Percentiles rank a stretch among this genome's conserved stretches.
Evolutionary conservation across 352 stramenopile species (phyloP).

Genomic region (Sclerospora graminicola): DNA sequence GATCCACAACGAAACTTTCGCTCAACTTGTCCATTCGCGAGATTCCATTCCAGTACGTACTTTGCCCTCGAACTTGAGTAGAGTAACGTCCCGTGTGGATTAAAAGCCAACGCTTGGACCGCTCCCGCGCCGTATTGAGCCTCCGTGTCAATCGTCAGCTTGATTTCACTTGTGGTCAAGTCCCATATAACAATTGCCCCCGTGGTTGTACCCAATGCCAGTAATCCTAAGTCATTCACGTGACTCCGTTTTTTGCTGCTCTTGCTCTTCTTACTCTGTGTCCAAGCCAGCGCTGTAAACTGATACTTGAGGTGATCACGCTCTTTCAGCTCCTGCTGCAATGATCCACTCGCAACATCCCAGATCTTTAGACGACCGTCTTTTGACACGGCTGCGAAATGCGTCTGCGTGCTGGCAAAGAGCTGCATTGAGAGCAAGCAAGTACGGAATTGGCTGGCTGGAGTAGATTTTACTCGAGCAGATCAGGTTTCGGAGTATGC

Average conservation of each 20-base stretch:
- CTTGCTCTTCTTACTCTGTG: slow-evolving; percentile 20
- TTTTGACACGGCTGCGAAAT: slow-evolving; percentile 70
- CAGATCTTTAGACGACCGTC: slow-evolving; percentile 79
- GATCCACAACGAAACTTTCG: slow-evolving; percentile 56
- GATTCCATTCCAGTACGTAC: slow-evolving; percentile 70
- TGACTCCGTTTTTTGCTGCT: slow-evolving; percentile 37
- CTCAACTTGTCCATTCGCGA: slow-evolving; percentile 36
- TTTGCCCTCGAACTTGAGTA: slow-evolving; percentile 67
- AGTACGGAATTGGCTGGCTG: slow-evolving; percentile 16
- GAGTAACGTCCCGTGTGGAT: slow-evolving; percentile 49
- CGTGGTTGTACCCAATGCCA: slow-evolving; percentile 65
- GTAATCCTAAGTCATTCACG: slow-evolving; percentile 33
- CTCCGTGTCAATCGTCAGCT: slow-evolving; percentile 41
- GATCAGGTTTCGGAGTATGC: slow-evolving; percentile 20
- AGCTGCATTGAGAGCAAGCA: slow-evolving; percentile 43
- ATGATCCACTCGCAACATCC: slow-evolving; percentile 48
- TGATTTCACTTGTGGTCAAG: slow-evolving; percentile 52
- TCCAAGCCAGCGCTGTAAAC: slow-evolving; percentile 70
- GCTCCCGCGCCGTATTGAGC: too few species aligned
- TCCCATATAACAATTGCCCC: slow-evolving; percentile 66
- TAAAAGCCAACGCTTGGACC: slow-evolving; percentile 62
- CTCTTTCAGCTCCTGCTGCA: slow-evolving; percentile 75
- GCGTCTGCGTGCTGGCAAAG: slow-evolving; percentile 65
- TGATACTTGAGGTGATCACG: slow-evolving; percentile 78
- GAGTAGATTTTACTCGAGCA: slow-evolving; percentile 8